A percentile compares a stretch with the other conserved stretches of the same genome.
phyloP scores from a whole-genome alignment of 2,329 filamentous ascomycete species.

The Pestalotiopsis sp. region DNA sequence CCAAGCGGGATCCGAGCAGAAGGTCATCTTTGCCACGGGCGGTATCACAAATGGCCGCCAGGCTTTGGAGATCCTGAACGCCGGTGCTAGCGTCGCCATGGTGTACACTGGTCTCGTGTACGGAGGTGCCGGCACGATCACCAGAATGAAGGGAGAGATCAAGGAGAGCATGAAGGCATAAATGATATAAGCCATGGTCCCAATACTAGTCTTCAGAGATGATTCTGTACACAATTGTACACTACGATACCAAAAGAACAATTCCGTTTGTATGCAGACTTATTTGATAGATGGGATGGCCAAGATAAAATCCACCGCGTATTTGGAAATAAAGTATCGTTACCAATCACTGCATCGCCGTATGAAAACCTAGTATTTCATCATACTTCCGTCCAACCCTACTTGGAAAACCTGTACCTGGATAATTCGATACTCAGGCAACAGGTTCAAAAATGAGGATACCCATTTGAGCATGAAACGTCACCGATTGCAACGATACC shows the following conservation, averaged over 20 bases:
- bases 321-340: background rate
- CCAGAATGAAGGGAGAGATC: constrained; percentile 68
- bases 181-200: constrained; percentile 18
- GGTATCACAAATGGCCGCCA: constrained; percentile 89
- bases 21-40: constrained; percentile 91
- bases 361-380: too few relatives aligned
- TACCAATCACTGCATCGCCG: background rate
- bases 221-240: background rate
- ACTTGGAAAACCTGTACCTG: too few relatives aligned
- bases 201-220: background rate
- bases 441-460: background rate
- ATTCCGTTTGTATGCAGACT: background rate
- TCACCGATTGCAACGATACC: background rate
- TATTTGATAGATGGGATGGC: background rate
- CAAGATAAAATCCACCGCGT: background rate
- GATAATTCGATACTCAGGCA: too few relatives aligned
- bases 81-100: constrained; percentile 89
- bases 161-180: constrained; percentile 37
- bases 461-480: background rate
- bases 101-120: constrained; percentile 80
- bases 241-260: background rate
- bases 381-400: too few relatives aligned
- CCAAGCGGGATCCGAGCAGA: constrained; percentile 70
- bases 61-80: constrained; percentile 79
- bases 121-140: constrained; percentile 65